phyloP scores from a whole-genome alignment of 78 protist species.

The Parvularia atlantis region DNA sequence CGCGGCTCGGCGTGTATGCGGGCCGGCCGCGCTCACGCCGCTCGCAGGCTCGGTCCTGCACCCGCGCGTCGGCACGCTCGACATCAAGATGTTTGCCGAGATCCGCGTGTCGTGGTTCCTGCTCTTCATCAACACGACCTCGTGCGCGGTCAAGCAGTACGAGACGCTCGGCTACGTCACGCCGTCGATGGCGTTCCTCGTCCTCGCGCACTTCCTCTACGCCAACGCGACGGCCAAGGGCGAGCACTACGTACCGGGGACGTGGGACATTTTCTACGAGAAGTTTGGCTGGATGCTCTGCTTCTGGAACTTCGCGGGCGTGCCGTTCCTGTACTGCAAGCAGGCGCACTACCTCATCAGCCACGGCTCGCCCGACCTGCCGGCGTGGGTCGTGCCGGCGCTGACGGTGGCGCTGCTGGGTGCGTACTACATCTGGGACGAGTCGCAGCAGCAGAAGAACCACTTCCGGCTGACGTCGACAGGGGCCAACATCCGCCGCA shows the following conservation, averaged over 20 bases:
- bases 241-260: conserved; percentile 45
- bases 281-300: conserved; percentile 58
- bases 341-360: conserved; percentile 18
- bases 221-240: conserved; percentile 44
- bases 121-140: conserved; percentile 38
- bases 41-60: too few relatives aligned
- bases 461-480: conserved; percentile 27
- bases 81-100: conserved; percentile 55
- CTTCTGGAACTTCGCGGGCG: conserved; percentile 68
- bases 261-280: conserved; percentile 65
- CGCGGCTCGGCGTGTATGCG: too few relatives aligned
- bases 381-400: background rate
- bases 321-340: conserved; percentile 53
- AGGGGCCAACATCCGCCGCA: background rate
- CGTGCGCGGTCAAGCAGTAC: conserved; percentile 28
- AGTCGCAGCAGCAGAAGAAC: conserved; percentile 36
- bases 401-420: background rate
- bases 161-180: conserved; percentile 9
- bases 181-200: conserved; percentile 21
- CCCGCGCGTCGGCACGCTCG: conserved; percentile 45
- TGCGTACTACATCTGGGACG: conserved; percentile 51
- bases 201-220: conserved; percentile 57
- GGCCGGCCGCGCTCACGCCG: too few relatives aligned
- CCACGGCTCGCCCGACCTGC: background rate
- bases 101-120: conserved; percentile 41